Evolutionary conservation across 73 alveolate species (phyloP).

Genomic region (Uronychia setigera): DNA sequence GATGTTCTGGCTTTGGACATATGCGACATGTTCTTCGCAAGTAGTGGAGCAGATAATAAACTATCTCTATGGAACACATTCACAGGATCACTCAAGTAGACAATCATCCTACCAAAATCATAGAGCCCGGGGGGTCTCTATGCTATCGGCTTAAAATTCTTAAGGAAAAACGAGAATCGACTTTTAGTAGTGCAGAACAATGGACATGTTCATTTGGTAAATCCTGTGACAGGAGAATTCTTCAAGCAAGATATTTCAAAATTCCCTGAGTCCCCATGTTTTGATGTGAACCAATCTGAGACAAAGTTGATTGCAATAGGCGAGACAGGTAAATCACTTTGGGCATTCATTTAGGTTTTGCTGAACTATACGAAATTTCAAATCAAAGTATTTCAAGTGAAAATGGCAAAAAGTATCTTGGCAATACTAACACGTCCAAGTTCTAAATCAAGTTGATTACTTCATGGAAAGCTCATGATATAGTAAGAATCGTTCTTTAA

Average conservation of each 20-base stretch:
- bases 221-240: slow-evolving; percentile 38
- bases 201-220: slow-evolving; percentile 42
- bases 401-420: too few relatives aligned
- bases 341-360: too few relatives aligned
- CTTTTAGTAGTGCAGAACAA: slow-evolving; percentile 38
- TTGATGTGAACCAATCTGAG: slow-evolving; percentile 22
- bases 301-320: slow-evolving; percentile 29
- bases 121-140: slow-evolving; percentile 27
- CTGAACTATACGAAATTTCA: too few relatives aligned
- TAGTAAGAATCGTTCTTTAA: slow-evolving; percentile 18
- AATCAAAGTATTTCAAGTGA: too few relatives aligned
- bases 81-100: slow-evolving; percentile 38
- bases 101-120: slow-evolving; percentile 23
- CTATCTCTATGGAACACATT: slow-evolving; percentile 40
- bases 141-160: slow-evolving; percentile 14
- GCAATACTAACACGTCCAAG: too few relatives aligned
- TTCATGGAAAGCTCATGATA: slow-evolving; percentile 33
- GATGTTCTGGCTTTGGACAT: slow-evolving; percentile 46
- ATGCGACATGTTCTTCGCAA: slow-evolving; percentile 43
- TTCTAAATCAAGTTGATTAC: not conserved
- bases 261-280: slow-evolving; percentile 23
- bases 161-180: slow-evolving; percentile 11
- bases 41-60: slow-evolving; percentile 55
- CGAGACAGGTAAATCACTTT: slow-evolving; percentile 30
- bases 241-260: not conserved